Evolutionary conservation across 2,329 filamentous ascomycete genomes (phyloP).

Genomic region (Ilyonectria mors-panacis): DNA sequence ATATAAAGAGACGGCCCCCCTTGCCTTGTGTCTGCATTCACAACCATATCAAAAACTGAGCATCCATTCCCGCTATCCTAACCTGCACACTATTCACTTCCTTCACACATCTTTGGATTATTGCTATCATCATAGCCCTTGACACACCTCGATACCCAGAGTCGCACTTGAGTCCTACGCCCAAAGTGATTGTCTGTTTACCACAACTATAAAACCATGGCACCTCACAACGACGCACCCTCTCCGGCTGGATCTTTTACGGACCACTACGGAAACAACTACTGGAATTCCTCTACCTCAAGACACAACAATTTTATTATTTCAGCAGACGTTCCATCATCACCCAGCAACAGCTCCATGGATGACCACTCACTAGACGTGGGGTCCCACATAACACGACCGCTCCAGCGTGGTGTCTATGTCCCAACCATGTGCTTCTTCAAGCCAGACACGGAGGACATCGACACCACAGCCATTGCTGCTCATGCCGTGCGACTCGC

Average conservation of each 20-base stretch:
- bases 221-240: slow-evolving; percentile 44
- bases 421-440: slow-evolving; percentile 85
- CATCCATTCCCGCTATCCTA: neutral
- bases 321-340: slow-evolving; percentile 51
- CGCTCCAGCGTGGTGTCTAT: slow-evolving; percentile 72
- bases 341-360: slow-evolving; percentile 59
- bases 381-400: slow-evolving; percentile 53
- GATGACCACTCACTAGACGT: slow-evolving; percentile 56
- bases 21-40: slow-evolving; percentile 9
- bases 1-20: slow-evolving; percentile 18
- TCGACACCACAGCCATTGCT: slow-evolving; percentile 74
- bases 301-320: slow-evolving; percentile 48
- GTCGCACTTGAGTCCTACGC: neutral
- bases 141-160: neutral
- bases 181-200: neutral
- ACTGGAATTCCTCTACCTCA: slow-evolving; percentile 52
- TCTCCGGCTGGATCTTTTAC: slow-evolving; percentile 40
- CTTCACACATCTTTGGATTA: neutral
- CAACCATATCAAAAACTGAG: slow-evolving; percentile 15
- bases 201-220: slow-evolving; percentile 30
- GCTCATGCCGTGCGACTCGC: slow-evolving; percentile 79
- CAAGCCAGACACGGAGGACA: slow-evolving; percentile 73
- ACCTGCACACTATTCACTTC: neutral
- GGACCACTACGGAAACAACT: slow-evolving; percentile 52
- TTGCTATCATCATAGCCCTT: neutral